Evolutionary conservation across 768 basidiomycete genomes (phyloP).

Genomic region (Boletellus sp.): DNA sequence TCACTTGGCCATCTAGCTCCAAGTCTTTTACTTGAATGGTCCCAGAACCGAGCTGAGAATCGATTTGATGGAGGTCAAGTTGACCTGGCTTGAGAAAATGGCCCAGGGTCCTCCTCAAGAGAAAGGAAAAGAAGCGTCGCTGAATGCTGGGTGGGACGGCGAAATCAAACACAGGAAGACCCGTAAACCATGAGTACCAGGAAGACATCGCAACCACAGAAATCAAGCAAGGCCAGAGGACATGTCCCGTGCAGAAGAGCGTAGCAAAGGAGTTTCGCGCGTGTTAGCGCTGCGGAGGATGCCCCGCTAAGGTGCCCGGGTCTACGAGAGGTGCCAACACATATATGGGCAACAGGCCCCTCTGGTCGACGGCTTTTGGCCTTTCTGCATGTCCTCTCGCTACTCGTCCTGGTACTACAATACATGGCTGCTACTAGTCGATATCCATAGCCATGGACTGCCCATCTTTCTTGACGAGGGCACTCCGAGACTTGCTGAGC

Average conservation of each 20-base stretch:
- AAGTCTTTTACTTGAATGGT: slow-evolving; percentile 83
- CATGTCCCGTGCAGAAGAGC: slow-evolving; percentile 14
- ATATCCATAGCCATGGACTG: slow-evolving; percentile 91
- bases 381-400: too few relatives aligned
- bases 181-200: slow-evolving; percentile 54
- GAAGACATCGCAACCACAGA: slow-evolving; percentile 36
- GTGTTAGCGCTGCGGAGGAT: slow-evolving; percentile 4
- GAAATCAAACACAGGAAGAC: slow-evolving; percentile 63
- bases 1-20: slow-evolving; percentile 73
- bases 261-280: not conserved
- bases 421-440: slow-evolving; percentile 42
- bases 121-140: slow-evolving; percentile 84
- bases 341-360: slow-evolving; percentile 21
- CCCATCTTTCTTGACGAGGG: slow-evolving; percentile 78
- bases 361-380: not conserved
- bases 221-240: slow-evolving; percentile 11
- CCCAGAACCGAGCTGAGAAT: slow-evolving; percentile 90
- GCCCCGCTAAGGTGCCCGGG: slow-evolving; percentile 2
- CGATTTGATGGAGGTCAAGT: slow-evolving; percentile 80
- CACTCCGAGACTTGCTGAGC: slow-evolving; percentile 57
- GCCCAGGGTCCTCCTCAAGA: slow-evolving; percentile 79
- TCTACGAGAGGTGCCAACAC: slow-evolving; percentile 7
- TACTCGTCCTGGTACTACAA: too few relatives aligned
- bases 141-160: slow-evolving; percentile 71
- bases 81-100: slow-evolving; percentile 87